A percentile compares a stretch with the other conserved stretches of the same genome.
These are phyloP conservation scores for Funneliformis geosporum DNA, from an alignment of 192 early-diverging fungal species.

Conservation along the genomic window DNA sequence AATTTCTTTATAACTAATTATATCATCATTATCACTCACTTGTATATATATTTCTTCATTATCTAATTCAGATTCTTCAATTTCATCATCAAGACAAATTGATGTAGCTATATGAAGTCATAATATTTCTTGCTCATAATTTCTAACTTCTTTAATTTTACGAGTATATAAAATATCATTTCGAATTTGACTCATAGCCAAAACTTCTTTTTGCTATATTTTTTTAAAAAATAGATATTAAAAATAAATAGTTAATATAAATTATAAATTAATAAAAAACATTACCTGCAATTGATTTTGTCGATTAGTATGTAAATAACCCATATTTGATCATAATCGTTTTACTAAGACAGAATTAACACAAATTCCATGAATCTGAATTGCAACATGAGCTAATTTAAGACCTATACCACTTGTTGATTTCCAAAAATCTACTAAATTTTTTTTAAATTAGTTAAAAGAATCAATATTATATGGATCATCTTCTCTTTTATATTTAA, in stretches of 20 bases:
- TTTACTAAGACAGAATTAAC: not conserved
- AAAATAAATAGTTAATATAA: no score
- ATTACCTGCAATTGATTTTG: not conserved
- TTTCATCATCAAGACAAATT: constrained; percentile 9
- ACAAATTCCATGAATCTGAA: not conserved
- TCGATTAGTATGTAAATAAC: not conserved
- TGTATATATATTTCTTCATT: not conserved
- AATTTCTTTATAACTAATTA: no score
- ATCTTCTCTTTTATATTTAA: constrained; percentile 6
- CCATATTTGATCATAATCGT: not conserved
- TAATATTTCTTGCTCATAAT: not conserved
- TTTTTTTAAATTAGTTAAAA: constrained; percentile 10
- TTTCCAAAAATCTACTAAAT: constrained; percentile 1
- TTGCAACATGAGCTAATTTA: not conserved
- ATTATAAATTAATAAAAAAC: not conserved
- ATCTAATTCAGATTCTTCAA: not conserved
- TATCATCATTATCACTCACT: not conserved
- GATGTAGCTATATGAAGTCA: constrained; percentile 7
- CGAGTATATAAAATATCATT: constrained; percentile 12
- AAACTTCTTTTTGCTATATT: constrained; percentile 7
- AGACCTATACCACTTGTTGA: not conserved
- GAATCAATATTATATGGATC: constrained; percentile 17
- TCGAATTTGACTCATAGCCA: constrained; percentile 17
- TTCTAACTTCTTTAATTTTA: not conserved
- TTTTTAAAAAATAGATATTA: not conserved